These are phyloP conservation scores for Pseudocercospora fuligena DNA, from an alignment of 2,329 filamentous ascomycete species.

Conservation along the genomic window DNA sequence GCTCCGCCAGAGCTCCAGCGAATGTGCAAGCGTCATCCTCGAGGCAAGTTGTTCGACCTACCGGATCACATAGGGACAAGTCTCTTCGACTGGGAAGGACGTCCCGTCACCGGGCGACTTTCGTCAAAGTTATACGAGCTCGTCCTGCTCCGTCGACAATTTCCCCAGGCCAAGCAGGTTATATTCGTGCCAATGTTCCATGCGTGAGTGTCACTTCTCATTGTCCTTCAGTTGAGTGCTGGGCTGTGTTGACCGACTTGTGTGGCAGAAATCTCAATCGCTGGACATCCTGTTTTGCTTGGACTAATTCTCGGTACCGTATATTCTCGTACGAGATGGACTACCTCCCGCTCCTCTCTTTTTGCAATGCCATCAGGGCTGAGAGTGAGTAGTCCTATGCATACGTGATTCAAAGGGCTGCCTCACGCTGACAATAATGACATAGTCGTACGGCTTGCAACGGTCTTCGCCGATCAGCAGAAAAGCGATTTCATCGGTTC, in stretches of 20 bases:
- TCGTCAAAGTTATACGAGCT: constrained; percentile 29
- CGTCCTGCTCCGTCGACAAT: constrained; percentile 37
- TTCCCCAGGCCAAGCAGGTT: constrained; percentile 53
- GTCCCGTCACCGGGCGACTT: constrained; percentile 21
- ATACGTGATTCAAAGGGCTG: not conserved
- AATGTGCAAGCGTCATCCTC: constrained; percentile 30
- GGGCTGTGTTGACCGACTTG: not conserved
- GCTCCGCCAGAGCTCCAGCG: constrained; percentile 26
- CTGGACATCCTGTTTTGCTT: constrained; percentile 42
- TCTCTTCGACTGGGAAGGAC: constrained; percentile 29
- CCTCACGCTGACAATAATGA: not conserved
- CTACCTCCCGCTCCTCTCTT: constrained; percentile 44
- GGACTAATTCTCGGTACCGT: constrained; percentile 49
- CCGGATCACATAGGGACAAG: constrained; percentile 27
- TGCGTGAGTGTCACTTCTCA: constrained; percentile 26
- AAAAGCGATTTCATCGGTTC: constrained; percentile 52
- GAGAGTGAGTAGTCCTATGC: constrained; percentile 28
- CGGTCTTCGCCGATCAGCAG: constrained; percentile 47
- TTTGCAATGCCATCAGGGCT: constrained; percentile 46
- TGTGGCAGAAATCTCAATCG: constrained; percentile 34
- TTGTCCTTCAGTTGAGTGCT: not conserved
- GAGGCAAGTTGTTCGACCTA: constrained; percentile 30
- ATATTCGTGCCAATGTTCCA: constrained; percentile 59
- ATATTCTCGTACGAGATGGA: constrained; percentile 44
- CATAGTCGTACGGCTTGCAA: constrained; percentile 41